phyloP scores from a whole-genome alignment of 2,329 filamentous ascomycete genomes.

The Fusarium odoratissimum region DNA sequence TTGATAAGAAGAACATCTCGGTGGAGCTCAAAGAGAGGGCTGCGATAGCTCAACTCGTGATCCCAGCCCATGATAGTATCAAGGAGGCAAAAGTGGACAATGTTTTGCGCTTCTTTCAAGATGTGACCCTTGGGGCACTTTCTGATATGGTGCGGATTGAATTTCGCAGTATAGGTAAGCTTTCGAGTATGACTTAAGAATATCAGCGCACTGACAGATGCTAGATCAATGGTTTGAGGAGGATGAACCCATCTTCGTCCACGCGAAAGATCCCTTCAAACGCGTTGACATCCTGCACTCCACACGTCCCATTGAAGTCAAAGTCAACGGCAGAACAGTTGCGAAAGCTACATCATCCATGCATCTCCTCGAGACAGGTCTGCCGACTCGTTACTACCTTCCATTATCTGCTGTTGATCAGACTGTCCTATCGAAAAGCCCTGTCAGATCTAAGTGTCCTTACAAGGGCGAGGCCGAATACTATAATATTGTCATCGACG shows the following conservation, averaged over 20 bases:
- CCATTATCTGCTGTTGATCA: conserved; percentile 63
- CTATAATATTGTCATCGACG: conserved; percentile 64
- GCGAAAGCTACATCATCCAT: conserved; percentile 59
- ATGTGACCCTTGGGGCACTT: conserved; percentile 50
- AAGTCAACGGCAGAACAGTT: conserved; percentile 58
- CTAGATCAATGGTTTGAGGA: conserved; percentile 63
- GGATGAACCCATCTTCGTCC: conserved; percentile 67
- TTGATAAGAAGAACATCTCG: conserved; percentile 44
- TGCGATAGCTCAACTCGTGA: conserved; percentile 48
- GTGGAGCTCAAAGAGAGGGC: conserved; percentile 42
- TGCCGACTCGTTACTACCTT: conserved; percentile 70
- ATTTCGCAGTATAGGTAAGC: conserved; percentile 51
- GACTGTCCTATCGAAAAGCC: conserved; percentile 59
- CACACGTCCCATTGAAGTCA: conserved; percentile 63
- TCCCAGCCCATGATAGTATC: conserved; percentile 42
- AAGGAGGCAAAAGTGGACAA: conserved; percentile 47
- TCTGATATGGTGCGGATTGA: conserved; percentile 51
- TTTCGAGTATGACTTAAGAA: rapidly evolving
- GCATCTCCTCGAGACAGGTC: conserved; percentile 70
- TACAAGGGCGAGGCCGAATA: conserved; percentile 76
- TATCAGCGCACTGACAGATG: not conserved
- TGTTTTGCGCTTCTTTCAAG: conserved; percentile 54
- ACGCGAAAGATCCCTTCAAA: conserved; percentile 76
- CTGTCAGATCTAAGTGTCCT: conserved; percentile 68
- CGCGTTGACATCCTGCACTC: conserved; percentile 71